phyloP scores from a whole-genome alignment of 2,329 filamentous ascomycete genomes.

The Penicillium sp. region DNA sequence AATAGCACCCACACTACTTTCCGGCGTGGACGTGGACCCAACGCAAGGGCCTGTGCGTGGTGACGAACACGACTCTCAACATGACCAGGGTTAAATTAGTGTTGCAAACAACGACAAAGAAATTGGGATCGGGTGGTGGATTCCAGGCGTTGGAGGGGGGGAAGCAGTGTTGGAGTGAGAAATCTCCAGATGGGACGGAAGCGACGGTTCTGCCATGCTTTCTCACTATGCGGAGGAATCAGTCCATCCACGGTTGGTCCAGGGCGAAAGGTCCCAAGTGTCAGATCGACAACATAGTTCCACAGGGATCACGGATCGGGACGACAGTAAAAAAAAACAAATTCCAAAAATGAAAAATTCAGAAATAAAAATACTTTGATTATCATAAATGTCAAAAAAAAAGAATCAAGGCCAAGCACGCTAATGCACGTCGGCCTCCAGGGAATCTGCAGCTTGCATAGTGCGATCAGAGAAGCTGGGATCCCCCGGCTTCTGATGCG shows the following conservation, averaged over 20 bases:
- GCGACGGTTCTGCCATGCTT: too few species aligned
- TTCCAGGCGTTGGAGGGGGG: too few species aligned
- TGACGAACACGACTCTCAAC: too few species aligned
- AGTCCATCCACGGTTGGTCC: too few species aligned
- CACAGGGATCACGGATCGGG: constrained; percentile 22
- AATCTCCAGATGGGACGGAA: too few species aligned
- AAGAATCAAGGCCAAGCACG: constrained; percentile 1
- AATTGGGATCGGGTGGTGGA: too few species aligned
- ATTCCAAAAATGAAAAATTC: not conserved
- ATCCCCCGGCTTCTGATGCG: too few species aligned
- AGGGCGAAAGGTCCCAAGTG: too few species aligned
- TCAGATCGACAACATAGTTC: constrained; percentile 7
- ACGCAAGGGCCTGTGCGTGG: constrained; percentile 20
- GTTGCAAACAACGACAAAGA: not conserved
- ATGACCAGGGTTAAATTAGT: constrained; percentile 2
- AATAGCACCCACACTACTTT: constrained; percentile 21
- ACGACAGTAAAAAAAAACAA: not conserved
- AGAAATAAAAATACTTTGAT: not conserved
- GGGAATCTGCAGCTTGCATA: constrained; percentile 19
- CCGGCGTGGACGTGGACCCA: constrained; percentile 8
- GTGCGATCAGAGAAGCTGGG: constrained; percentile 12
- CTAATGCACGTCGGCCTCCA: constrained; percentile 19
- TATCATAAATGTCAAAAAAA: too few species aligned
- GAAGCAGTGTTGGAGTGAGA: too few species aligned
- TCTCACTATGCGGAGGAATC: too few species aligned